phyloP scores from a whole-genome alignment of 2,329 filamentous ascomycete species.

The Rhynchosporium secalis region DNA sequence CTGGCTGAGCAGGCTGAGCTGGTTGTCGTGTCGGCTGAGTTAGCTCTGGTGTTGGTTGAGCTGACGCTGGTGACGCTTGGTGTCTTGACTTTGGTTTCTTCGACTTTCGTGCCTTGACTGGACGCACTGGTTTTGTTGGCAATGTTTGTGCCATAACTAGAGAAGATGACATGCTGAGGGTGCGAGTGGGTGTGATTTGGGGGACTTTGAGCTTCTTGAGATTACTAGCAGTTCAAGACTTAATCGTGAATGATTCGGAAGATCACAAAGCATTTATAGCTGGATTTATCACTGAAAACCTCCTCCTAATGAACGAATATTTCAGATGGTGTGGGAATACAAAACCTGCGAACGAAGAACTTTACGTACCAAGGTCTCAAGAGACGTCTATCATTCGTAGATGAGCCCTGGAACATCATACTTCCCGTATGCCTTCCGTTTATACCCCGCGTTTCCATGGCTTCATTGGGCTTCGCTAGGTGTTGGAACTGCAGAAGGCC shows the following conservation, averaged over 20 bases:
- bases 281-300: neutral
- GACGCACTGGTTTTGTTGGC: no score
- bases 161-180: no score
- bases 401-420: no score
- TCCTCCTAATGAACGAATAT: neutral
- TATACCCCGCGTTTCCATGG: neutral
- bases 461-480: neutral
- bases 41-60: no score
- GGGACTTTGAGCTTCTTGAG: neutral
- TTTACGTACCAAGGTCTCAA: conserved; percentile 4
- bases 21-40: no score
- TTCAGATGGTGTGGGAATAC: conserved; percentile 5
- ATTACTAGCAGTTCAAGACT: neutral
- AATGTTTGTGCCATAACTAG: no score
- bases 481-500: neutral
- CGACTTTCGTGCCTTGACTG: no score
- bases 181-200: no score
- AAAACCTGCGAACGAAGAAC: neutral
- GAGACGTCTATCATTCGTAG: neutral
- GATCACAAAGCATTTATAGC: neutral
- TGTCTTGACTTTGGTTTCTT: no score
- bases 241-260: neutral
- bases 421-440: no score
- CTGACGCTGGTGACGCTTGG: no score
- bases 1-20: no score